Base-by-base conservation (phyloP, 2,329 filamentous ascomycete genomes). In the Claviceps purpurea region DNA sequence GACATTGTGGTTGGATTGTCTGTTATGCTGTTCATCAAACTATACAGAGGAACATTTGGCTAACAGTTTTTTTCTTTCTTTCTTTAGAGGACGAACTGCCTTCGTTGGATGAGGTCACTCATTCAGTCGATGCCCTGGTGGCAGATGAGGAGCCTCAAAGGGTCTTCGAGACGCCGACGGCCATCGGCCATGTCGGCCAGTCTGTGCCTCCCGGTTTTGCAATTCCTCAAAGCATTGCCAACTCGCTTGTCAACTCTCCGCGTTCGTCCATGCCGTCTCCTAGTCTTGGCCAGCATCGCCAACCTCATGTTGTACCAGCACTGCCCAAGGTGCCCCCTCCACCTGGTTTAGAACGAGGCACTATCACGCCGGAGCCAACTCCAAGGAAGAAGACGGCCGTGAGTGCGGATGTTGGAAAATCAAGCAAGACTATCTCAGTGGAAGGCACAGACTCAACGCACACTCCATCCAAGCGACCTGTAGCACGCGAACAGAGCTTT, bases 71-170 rank as follows among this genome's bases (percentile, higher is more conserved):
- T 39, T 30, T 51, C 62, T 58, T 69, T 65, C 60, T 59, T 16
- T 43, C n/a, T 46, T 59, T 69, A 86, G 82, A 84, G 67, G 81
- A 85, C 61, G 76, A 80, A 49, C 65, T 80, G n/a, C 70, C 73
- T 53, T 77, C 75, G 11, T 70, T 83, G 46, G 79, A 82, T 55
- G 81, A 83, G 57, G 81, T 76, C 13, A 75, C 73, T 2, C 72
- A 73, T 44, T 82, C 77, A n/a, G 78, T 87, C 42, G 83, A 87
- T 62, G 81, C 81, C 3, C 68, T 87, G 4, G 83, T 87, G 13
- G 78, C 81, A 22, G 84, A 87, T 60, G 69, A 34, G 30, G 30
- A 78, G n/a, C 54, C 58, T 10, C 59, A 57, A 30, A 56, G 55
- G 22, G 47, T 54, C 8, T 53, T 57, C 5, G 49, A 50, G 1